Evolutionary conservation across 805 yeast genomes (phyloP).

Genomic region (Torulaspora franciscae): DNA sequence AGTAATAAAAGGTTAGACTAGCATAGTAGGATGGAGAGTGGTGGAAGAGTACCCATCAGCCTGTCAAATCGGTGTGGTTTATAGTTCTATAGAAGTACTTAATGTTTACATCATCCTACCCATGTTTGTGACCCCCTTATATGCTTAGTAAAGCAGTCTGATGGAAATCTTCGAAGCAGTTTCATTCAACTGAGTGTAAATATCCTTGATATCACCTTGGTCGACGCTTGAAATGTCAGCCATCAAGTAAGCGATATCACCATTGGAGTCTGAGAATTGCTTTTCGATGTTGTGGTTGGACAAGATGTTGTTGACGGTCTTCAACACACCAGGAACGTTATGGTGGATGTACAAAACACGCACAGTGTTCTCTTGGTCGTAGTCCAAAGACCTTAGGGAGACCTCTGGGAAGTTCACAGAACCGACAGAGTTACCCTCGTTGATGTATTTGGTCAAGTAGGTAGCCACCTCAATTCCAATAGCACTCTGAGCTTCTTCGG

Average conservation of each 20-base stretch:
- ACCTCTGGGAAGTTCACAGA: conserved; percentile 99
- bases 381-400: conserved; percentile 75
- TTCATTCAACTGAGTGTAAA: conserved; percentile 78
- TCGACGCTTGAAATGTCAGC: conserved; percentile 91
- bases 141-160: conserved; percentile 69
- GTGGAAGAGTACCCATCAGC: neutral
- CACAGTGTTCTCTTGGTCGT: conserved; percentile 81
- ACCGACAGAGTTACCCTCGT: conserved; percentile 92
- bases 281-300: conserved; percentile 94
- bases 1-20: too few species aligned
- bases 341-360: conserved; percentile 95
- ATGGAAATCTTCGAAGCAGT: conserved; percentile 90
- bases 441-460: conserved; percentile 82
- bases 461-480: conserved; percentile 93
- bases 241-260: conserved; percentile 95
- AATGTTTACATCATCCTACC: neutral
- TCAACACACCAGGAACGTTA: conserved; percentile 98
- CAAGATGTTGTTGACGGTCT: conserved; percentile 92
- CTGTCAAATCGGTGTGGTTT: neutral
- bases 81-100: neutral
- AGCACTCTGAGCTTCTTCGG: conserved; percentile 97
- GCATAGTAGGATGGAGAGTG: too few species aligned
- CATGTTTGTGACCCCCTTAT: neutral
- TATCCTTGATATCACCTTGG: conserved; percentile 71
- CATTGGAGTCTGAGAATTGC: conserved; percentile 95